Evolutionary conservation across 768 basidiomycete genomes (phyloP).

Genomic region (Leccinellum luteum): DNA sequence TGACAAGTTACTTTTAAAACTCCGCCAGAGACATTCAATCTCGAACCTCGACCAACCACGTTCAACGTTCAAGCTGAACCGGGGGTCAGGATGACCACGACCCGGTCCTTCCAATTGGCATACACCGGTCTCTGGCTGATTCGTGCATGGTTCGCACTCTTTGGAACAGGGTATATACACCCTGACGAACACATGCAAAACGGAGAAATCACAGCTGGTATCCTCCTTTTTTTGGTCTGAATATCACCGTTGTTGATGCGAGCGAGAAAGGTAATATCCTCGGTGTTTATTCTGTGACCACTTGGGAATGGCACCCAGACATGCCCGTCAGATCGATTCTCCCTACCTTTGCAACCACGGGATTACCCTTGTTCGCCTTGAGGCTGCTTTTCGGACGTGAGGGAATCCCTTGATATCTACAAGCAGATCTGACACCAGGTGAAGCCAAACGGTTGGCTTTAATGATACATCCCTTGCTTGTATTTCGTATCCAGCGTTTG

Average conservation of each 20-base stretch:
- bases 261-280: conserved; percentile 27
- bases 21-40: conserved; percentile 14
- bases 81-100: conserved; percentile 8
- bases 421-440: conserved; percentile 3
- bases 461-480: conserved; percentile 7
- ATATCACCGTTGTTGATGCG: conserved; percentile 5
- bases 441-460: conserved; percentile 8
- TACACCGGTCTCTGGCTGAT: conserved; percentile 28
- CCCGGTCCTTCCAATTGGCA: conserved; percentile 13
- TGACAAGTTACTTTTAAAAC: conserved; percentile 27
- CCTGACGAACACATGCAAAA: conserved; percentile 44
- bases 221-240: conserved; percentile 2
- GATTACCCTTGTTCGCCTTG: conserved; percentile 27
- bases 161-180: conserved; percentile 38
- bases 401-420: conserved; percentile 3
- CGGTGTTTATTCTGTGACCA: conserved; percentile 25
- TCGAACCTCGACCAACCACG: background rate
- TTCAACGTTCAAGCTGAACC: background rate
- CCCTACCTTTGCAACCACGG: conserved; percentile 33
- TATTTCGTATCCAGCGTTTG: conserved; percentile 33
- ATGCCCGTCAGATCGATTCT: conserved; percentile 37
- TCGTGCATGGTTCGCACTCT: conserved; percentile 32
- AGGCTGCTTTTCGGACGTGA: conserved; percentile 22
- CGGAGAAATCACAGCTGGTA: conserved; percentile 39
- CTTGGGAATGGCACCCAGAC: conserved; percentile 40